These are phyloP conservation scores for Solanum hybrid DNA, from an alignment of 305 asterid species.

Conservation along the genomic window DNA sequence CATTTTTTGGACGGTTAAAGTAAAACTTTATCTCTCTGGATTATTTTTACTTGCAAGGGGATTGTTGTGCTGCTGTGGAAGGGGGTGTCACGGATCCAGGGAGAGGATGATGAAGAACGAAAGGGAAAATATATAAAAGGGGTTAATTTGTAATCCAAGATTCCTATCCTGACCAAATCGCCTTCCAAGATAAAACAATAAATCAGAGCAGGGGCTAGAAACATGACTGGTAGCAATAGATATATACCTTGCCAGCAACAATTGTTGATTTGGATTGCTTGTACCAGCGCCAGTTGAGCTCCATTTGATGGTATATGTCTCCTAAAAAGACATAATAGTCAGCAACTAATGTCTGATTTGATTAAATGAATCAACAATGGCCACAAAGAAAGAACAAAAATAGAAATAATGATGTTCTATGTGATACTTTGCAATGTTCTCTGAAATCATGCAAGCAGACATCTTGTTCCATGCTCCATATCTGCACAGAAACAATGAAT, in stretches of 20 bases:
- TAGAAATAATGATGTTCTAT: neutral
- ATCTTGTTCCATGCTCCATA: neutral
- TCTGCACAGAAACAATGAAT: neutral
- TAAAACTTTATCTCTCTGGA: neutral
- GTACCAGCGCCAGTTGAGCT: constrained; percentile 87
- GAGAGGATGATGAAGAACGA: neutral
- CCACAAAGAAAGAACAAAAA: neutral
- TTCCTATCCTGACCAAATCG: neutral
- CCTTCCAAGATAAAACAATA: neutral
- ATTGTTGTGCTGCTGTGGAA: neutral
- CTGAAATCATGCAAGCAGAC: neutral
- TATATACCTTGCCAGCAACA: constrained; percentile 73
- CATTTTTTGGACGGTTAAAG: neutral
- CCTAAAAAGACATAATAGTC: constrained; percentile 33
- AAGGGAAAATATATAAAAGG: neutral
- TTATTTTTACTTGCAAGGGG: neutral
- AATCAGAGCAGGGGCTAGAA: neutral
- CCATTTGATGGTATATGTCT: constrained; percentile 86
- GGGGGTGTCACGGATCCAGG: neutral
- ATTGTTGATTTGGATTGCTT: constrained; percentile 63
- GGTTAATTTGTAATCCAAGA: neutral
- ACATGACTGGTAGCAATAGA: neutral
- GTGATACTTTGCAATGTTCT: neutral
- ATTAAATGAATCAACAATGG: neutral
- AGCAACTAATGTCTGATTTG: neutral